phyloP scores from a whole-genome alignment of 306 rosid species.

The Trichosanthes cucumerina region DNA sequence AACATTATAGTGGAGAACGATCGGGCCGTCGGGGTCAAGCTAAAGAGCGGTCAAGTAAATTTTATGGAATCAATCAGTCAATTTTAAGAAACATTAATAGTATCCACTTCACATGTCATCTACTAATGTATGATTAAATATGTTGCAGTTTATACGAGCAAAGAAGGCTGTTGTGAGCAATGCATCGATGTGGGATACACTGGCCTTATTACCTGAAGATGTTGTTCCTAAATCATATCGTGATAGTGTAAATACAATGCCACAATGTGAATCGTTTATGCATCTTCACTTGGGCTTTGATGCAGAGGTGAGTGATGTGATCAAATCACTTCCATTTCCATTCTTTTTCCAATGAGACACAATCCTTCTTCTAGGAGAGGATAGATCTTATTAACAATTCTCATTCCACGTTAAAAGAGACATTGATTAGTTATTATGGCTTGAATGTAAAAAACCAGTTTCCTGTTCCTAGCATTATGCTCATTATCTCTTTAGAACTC shows the following conservation, averaged over 20 bases:
- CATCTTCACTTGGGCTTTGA: constrained; percentile 96
- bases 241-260: constrained; percentile 41
- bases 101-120: neutral
- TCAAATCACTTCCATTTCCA: neutral
- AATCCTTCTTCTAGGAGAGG: neutral
- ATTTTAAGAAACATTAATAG: neutral
- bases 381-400: neutral
- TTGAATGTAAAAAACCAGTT: neutral
- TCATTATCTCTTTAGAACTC: no score
- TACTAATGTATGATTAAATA: neutral
- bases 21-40: constrained; percentile 77
- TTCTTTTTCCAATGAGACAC: neutral
- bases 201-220: constrained; percentile 56
- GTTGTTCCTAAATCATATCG: constrained; percentile 50
- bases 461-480: neutral
- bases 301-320: constrained; percentile 45
- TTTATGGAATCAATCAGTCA: neutral
- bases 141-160: constrained; percentile 67
- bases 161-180: constrained; percentile 85
- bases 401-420: neutral
- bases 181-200: constrained; percentile 90
- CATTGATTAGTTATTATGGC: neutral
- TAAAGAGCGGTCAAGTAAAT: constrained; percentile 70
- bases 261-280: constrained; percentile 92
- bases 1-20: constrained; percentile 57